Evolutionary conservation across 208 protist species (phyloP).

Genomic region (Wallacemonas sp.): DNA sequence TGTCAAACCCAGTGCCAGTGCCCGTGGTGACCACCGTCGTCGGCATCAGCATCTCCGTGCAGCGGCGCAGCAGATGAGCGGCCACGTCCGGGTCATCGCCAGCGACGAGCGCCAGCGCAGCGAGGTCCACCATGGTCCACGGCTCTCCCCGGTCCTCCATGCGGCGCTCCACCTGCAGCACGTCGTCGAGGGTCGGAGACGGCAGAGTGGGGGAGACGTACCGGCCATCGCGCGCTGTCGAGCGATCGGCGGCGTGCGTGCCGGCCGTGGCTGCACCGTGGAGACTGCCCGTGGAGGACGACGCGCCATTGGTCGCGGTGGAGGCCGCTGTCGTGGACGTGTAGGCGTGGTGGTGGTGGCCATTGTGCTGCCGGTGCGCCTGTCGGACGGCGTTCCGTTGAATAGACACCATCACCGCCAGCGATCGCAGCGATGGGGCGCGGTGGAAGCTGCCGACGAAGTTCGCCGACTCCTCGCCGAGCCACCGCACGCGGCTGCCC

Average conservation of each 20-base stretch:
- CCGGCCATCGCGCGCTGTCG: no score
- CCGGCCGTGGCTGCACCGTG: constrained; percentile 13
- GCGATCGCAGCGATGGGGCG: constrained; percentile 71
- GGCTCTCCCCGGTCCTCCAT: constrained; percentile 42
- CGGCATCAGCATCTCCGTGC: constrained; percentile 15
- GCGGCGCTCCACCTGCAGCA: constrained; percentile 40
- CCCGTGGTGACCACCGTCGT: constrained; percentile 17
- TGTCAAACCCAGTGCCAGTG: not conserved
- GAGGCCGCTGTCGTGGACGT: not conserved
- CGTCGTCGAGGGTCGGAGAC: constrained; percentile 26
- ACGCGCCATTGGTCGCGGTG: not conserved
- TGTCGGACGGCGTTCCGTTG: constrained; percentile 4
- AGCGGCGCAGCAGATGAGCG: constrained; percentile 7
- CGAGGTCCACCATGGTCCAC: constrained; percentile 34
- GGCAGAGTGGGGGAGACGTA: constrained; percentile 9
- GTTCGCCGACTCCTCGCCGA: constrained; percentile 60
- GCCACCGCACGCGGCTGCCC: constrained; percentile 73
- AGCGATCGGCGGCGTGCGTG: constrained; percentile 8
- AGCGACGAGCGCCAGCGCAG: constrained; percentile 31
- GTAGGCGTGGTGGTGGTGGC: not conserved
- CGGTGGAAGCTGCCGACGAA: constrained; percentile 52
- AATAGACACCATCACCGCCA: constrained; percentile 58
- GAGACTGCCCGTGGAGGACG: not conserved
- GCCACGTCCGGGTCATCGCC: constrained; percentile 11
- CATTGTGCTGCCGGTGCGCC: not conserved